Conservation (phyloP, 495 filamentous ascomycete species). For the Xylaria sp. region DNA sequence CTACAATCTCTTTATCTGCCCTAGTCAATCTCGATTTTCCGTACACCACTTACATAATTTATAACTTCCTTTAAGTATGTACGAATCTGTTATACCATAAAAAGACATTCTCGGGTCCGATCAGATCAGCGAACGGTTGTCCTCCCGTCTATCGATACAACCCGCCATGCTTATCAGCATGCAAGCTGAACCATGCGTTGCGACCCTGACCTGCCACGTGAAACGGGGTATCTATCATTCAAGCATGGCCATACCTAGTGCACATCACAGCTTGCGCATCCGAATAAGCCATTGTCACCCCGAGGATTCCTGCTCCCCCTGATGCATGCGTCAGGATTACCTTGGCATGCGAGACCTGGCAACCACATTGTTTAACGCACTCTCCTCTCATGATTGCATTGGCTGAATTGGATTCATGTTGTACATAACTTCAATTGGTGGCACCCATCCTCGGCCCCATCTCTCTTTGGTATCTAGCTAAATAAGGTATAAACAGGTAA, state of each 20-base stretch:
- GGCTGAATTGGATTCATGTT: background rate
- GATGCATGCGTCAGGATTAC: background rate
- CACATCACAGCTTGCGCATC: background rate
- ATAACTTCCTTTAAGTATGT: background rate
- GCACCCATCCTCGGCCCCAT: background rate
- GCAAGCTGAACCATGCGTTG: constrained; percentile 9
- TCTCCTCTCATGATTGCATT: background rate
- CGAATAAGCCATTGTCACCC: background rate
- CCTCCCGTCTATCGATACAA: background rate
- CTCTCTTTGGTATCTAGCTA: constrained; percentile 17
- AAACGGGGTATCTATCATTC: background rate
- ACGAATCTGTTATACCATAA: background rate
- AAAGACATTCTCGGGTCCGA: background rate
- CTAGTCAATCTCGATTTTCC: background rate
- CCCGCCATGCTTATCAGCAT: background rate
- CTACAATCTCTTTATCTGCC: background rate
- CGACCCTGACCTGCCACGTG: constrained; percentile 7
- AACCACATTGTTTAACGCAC: background rate
- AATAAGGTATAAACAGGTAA: constrained; percentile 18
- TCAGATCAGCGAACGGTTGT: background rate
- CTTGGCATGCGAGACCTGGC: background rate
- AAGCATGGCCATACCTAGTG: background rate
- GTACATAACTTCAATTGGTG: background rate
- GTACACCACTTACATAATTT: background rate
- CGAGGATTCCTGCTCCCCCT: background rate